Evolutionary conservation across 768 basidiomycete genomes (phyloP).

Genomic region (Roridomyces roridus): DNA sequence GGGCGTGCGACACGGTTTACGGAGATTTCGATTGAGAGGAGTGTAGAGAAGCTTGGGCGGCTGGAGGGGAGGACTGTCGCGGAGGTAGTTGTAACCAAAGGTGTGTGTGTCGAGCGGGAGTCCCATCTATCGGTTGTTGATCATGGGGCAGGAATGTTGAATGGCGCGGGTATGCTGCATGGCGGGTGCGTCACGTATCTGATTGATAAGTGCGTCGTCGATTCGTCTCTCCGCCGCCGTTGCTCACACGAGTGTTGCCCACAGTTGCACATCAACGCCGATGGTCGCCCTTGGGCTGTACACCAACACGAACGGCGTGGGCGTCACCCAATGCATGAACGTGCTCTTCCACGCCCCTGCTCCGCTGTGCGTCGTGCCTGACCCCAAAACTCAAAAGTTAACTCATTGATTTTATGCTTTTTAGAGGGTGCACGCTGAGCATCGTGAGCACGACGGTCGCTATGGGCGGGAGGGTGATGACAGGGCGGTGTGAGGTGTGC

Average conservation of each 20-base stretch:
- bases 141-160: conserved; percentile 65
- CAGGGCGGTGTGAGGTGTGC: conserved; percentile 73
- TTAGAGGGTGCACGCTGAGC: conserved; percentile 62
- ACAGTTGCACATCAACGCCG: conserved; percentile 70
- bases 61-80: conserved; percentile 67
- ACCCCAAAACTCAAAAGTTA: not conserved
- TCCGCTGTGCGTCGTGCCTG: conserved; percentile 62
- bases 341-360: conserved; percentile 75
- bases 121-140: not conserved
- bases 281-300: conserved; percentile 70
- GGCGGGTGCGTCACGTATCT: conserved; percentile 79
- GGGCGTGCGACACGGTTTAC: conserved; percentile 66
- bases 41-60: conserved; percentile 53
- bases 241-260: no score
- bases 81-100: conserved; percentile 67
- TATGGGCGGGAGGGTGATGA: conserved; percentile 74
- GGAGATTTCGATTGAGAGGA: conserved; percentile 58
- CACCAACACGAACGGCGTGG: conserved; percentile 69
- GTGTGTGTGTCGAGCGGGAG: conserved; percentile 41
- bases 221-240: not conserved
- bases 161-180: conserved; percentile 78
- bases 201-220: conserved; percentile 65
- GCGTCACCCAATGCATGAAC: conserved; percentile 76
- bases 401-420: not conserved
- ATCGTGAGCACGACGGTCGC: conserved; percentile 71